Base-by-base conservation (phyloP, 2,329 filamentous ascomycete species). In the Fusarium austroafricanum region DNA sequence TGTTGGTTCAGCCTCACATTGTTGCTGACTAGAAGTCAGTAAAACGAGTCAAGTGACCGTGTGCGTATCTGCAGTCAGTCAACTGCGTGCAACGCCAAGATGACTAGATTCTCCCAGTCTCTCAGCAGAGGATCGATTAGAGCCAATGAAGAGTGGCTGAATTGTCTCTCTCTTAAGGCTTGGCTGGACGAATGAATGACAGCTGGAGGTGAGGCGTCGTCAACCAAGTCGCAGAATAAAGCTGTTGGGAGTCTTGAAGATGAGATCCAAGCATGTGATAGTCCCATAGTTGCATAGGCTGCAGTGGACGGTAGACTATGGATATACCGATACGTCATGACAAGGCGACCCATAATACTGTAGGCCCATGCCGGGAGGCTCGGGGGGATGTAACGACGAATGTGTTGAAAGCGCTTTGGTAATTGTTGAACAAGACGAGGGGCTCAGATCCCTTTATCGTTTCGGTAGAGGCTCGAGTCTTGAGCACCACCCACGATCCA, bases 221-320 rank as follows among this genome's bases (percentile, higher is more conserved):
- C 61, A 64, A 64, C 31, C 21, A 49, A 33, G 52, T 45, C 35
- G 59, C 43, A 58, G n/a, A 64, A 40, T 40, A 65, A 60, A 66
- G 61, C 49, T 68, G 65, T 66, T 66, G 61, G 51, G 64, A 44
- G 29, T 28, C 35, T 37, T 56, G 43, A 47, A 52, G 44, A 46
- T 40, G 28, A 50, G 56, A 42, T 64, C 43, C 23, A 73, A 72
- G 71, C 71, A 73, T 73, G 71, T 73, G 71, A 73, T 71, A 64
- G 58, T 71, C 52, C 65, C 40, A 52, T 72, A 73, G 60, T 57
- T 71, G 71, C 68, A 71, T 72, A 70, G 39, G 35, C 40, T 55
- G 55, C 49, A 53, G 40, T 62, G 47, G 42, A 45, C 55, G 43
- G 50, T 20, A 63, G 42, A 54, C 43, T 58, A 63, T 66, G 53